Conservation (phyloP, 2,329 filamentous ascomycete genomes). For the Massarina eburnea region DNA sequence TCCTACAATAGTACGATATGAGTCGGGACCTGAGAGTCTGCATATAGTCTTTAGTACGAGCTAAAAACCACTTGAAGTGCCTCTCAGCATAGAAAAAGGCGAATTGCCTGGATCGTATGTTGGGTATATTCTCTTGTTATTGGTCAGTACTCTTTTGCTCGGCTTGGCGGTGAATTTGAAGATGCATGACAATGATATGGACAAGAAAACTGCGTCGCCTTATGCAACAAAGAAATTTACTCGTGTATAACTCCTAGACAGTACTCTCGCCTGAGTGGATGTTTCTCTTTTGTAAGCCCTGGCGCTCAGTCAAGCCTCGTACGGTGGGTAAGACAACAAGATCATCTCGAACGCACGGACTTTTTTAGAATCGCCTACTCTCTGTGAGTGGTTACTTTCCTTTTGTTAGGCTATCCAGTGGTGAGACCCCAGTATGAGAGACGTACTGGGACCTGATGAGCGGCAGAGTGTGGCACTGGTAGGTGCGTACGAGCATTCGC, state of each 20-base stretch:
- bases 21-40: neutral
- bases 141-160: slow-evolving; percentile 10
- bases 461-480: neutral
- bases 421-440: neutral
- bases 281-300: neutral
- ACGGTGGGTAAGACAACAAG: neutral
- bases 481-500: neutral
- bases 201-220: neutral
- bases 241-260: neutral
- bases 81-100: neutral
- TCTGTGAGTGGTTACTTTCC: too few species aligned
- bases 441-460: neutral
- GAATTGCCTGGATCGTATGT: neutral
- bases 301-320: neutral
- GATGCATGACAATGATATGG: neutral
- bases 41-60: neutral
- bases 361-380: neutral
- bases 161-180: slow-evolving; percentile 4
- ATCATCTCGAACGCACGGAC: neutral
- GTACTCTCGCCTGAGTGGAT: neutral
- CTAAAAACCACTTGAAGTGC: neutral
- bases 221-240: slow-evolving; percentile 2
- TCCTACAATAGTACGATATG: neutral
- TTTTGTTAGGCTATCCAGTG: neutral
- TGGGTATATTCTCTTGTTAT: slow-evolving; percentile 1